Evolutionary conservation across 306 rosid genomes (phyloP).

Genomic region (Vicia sativa): DNA sequence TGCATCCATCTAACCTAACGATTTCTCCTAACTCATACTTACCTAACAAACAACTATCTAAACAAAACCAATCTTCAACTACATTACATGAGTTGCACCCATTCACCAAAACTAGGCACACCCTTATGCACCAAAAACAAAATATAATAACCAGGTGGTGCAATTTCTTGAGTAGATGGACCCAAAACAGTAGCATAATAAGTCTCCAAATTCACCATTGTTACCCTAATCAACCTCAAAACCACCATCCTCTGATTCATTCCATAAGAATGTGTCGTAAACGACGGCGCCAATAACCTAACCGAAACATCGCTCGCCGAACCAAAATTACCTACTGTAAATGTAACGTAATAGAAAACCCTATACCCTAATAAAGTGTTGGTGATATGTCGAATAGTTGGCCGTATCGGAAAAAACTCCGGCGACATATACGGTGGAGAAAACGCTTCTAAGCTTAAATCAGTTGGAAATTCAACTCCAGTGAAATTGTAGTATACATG

Average conservation of each 20-base stretch:
- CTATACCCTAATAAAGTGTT: slow-evolving; percentile 42
- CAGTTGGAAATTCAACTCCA: slow-evolving; percentile 63
- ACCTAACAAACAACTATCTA: background rate
- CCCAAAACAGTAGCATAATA: slow-evolving; percentile 53
- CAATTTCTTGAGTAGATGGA: slow-evolving; percentile 59
- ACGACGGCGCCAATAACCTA: slow-evolving; percentile 67
- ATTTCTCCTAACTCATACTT: background rate
- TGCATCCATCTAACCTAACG: background rate
- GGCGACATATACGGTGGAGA: slow-evolving; percentile 65
- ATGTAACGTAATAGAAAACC: slow-evolving; percentile 37
- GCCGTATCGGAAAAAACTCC: slow-evolving; percentile 39
- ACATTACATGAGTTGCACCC: slow-evolving; percentile 58
- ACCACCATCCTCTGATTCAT: slow-evolving; percentile 85
- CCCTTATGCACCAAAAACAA: slow-evolving; percentile 65
- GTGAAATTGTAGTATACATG: slow-evolving; percentile 62
- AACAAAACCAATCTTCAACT: background rate
- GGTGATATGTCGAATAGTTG: slow-evolving; percentile 38
- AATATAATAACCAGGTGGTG: slow-evolving; percentile 70
- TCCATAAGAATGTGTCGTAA: slow-evolving; percentile 64
- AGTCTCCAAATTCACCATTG: background rate
- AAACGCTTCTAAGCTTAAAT: slow-evolving; percentile 75
- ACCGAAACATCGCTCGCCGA: slow-evolving; percentile 48
- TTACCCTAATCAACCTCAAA: slow-evolving; percentile 44
- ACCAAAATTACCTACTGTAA: slow-evolving; percentile 36
- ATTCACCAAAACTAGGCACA: slow-evolving; percentile 61